Evolutionary conservation across 176 grass and related monocot species (phyloP).

Genomic region (Poa pratensis): DNA sequence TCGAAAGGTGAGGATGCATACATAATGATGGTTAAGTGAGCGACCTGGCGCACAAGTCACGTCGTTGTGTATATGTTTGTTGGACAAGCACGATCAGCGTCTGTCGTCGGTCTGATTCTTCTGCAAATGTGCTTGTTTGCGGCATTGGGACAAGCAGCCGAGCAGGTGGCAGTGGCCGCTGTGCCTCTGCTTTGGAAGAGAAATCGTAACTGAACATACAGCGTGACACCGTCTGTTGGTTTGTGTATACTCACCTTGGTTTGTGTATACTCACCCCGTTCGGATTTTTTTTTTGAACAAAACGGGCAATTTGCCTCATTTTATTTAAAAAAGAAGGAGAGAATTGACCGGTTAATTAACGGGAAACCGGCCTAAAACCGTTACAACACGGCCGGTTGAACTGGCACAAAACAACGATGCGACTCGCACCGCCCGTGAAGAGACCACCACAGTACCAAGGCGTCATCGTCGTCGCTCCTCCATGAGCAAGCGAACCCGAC

Average conservation of each 20-base stretch:
- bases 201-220: background rate
- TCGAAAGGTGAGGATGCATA: background rate
- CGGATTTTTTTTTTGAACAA: no score
- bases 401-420: no score
- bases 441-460: no score
- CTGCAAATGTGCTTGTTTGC: constrained; percentile 21
- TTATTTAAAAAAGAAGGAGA: no score
- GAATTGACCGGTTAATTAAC: no score
- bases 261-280: no score
- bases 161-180: background rate
- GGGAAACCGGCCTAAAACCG: no score
- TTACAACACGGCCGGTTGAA: no score
- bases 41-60: constrained; percentile 4
- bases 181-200: background rate
- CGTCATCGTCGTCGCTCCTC: no score
- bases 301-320: no score
- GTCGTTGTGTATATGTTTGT: constrained; percentile 7
- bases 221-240: background rate
- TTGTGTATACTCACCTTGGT: background rate
- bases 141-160: background rate
- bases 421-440: no score
- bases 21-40: background rate
- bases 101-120: background rate
- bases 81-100: background rate
- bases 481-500: no score